Conservation (phyloP, 371 early-diverging fungal genomes). For the Spiromyces aspiralis region DNA sequence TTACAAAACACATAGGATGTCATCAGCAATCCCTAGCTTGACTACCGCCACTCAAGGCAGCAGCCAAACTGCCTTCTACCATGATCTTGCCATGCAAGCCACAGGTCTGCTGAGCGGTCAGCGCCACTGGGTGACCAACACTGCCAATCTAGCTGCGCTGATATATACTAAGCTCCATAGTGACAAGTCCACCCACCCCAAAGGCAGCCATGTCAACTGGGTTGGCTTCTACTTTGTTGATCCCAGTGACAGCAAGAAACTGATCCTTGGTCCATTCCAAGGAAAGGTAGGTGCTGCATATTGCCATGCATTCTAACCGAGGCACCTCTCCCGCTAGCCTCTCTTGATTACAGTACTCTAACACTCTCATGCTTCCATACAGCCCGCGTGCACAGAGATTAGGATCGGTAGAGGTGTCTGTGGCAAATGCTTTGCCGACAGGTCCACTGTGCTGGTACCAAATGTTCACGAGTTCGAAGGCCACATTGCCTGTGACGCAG, state of each 20-base stretch:
- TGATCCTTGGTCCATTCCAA: conserved; percentile 81
- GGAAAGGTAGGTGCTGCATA: conserved; percentile 38
- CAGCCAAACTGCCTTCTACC: conserved; percentile 28
- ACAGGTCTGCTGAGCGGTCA: conserved; percentile 19
- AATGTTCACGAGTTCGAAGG: conserved; percentile 75
- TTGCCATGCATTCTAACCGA: not conserved
- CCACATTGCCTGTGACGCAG: conserved; percentile 87
- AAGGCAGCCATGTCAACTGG: conserved; percentile 72
- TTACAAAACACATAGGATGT: too few species aligned
- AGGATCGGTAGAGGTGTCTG: conserved; percentile 73
- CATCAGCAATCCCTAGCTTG: too few species aligned
- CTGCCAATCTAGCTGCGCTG: conserved; percentile 63
- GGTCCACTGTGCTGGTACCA: conserved; percentile 39
- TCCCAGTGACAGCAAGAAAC: conserved; percentile 14
- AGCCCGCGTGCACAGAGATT: conserved; percentile 71
- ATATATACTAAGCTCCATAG: conserved; percentile 59
- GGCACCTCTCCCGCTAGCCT: too few species aligned
- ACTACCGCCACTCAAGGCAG: too few species aligned
- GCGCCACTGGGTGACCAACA: conserved; percentile 52
- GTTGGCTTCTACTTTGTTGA: conserved; percentile 69
- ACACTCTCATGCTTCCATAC: conserved; percentile 1
- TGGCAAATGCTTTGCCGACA: conserved; percentile 53
- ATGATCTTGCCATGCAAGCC: conserved; percentile 9
- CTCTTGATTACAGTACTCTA: not conserved
- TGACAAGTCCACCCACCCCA: conserved; percentile 31